phyloP scores from a whole-genome alignment of 1,284 basidiomycete species.

The Omphalotus olearius region DNA sequence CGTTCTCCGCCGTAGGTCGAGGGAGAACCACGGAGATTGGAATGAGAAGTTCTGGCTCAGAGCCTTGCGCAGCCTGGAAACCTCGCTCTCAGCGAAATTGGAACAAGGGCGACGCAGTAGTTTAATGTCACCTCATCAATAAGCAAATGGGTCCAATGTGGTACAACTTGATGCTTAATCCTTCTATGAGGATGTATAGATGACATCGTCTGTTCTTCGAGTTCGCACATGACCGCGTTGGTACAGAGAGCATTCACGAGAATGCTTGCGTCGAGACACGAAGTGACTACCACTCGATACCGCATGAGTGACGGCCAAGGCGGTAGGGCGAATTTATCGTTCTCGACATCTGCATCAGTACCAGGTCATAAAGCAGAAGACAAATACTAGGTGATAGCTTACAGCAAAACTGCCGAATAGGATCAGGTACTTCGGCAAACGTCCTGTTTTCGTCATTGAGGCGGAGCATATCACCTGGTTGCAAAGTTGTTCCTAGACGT shows the following conservation, averaged over 20 bases:
- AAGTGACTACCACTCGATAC: constrained; percentile 38
- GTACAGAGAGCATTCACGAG: constrained; percentile 38
- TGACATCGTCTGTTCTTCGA: constrained; percentile 32
- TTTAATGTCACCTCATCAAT: constrained; percentile 36
- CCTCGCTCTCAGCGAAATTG: background rate
- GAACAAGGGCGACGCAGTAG: background rate
- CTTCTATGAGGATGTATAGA: constrained; percentile 32
- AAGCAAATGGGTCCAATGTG: constrained; percentile 45
- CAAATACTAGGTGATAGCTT: constrained; percentile 13
- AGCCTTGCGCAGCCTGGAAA: constrained; percentile 40
- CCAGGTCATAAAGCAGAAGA: background rate
- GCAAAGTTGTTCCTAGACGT: constrained; percentile 31
- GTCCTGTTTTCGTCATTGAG: constrained; percentile 42
- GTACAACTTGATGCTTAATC: constrained; percentile 26
- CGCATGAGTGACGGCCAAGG: constrained; percentile 38
- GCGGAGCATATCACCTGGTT: constrained; percentile 38
- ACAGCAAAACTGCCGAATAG: constrained; percentile 39
- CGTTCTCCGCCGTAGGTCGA: background rate
- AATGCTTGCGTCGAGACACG: constrained; percentile 39
- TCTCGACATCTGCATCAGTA: constrained; percentile 29
- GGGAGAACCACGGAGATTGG: constrained; percentile 40
- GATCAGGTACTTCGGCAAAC: constrained; percentile 39
- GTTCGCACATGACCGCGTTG: constrained; percentile 30
- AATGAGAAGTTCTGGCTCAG: constrained; percentile 41
- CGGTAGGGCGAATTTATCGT: constrained; percentile 37